Evolutionary conservation across 345 rosid species (phyloP), one percentile per base, ranked within the genome.

Genomic region (Citrus unshiu): DNA sequence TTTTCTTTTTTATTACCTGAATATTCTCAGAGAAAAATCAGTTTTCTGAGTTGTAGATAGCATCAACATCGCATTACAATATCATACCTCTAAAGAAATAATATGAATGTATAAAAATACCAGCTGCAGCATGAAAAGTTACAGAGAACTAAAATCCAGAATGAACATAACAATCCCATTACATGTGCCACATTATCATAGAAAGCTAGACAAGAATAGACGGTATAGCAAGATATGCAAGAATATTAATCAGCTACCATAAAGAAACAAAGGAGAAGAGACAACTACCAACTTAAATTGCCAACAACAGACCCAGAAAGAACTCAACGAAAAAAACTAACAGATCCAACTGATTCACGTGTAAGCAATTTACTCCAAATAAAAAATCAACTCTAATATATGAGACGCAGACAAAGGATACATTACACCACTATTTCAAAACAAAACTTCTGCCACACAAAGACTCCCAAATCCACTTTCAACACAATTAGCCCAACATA

Each of bases 401-500:
- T 22, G 27, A 6, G 32, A 46, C 4, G 39, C 2, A 62, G 13
- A 21, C 19, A 61, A 39, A 27, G 39, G 32, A 60, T n/a, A 60
- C 13, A 74, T 27, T 21, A 39, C 8, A 60, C 25, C 29, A 35
- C 35, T 24, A 59, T 16, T 27, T 14, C 32, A 73, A 24, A 51
- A 73, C 19, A 9, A 25, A 19, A 40, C 39, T 40, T 16, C 18
- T 62, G 34, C 67, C 24, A n/a, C 35, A 27, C 2, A 3, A 72
- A 22, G n/a, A 22, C 58, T 57, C 76, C 51, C 12, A 71, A 72
- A 37, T 72, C n/a, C 64, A 57, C 32, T 35, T 72, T 72, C 65
- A n/a, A 39, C 13, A 72, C 43, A 34, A 34, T 72, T 10, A 57
- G 29, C 32, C 32, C 12, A 57, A 72, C 65, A 19, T 14, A 32